Evolutionary conservation across 1,284 basidiomycete genomes (phyloP).

Genomic region (Vanrija sp.): DNA sequence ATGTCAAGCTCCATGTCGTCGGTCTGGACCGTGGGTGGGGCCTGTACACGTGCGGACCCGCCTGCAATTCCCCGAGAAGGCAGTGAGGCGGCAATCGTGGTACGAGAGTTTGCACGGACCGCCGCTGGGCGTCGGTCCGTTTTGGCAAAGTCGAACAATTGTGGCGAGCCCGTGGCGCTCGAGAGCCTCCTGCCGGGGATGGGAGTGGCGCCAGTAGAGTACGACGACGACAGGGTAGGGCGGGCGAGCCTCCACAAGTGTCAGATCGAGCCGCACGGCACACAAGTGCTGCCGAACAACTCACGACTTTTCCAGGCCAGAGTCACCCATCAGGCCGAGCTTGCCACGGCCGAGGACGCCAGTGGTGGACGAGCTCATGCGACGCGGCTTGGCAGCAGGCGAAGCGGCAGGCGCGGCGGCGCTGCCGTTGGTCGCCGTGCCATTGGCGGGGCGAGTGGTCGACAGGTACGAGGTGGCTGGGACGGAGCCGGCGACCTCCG

Average conservation of each 20-base stretch:
- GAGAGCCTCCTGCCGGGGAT: conserved; percentile 31
- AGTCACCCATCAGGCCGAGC: conserved; percentile 36
- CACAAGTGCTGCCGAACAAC: conserved; percentile 5
- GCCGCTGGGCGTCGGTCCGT: conserved; percentile 34
- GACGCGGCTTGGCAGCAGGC: conserved; percentile 26
- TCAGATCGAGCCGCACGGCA: background rate
- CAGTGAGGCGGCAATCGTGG: conserved; percentile 31
- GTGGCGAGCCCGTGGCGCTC: conserved; percentile 23
- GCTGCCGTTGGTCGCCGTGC: conserved; percentile 4
- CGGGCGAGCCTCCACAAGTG: conserved; percentile 11
- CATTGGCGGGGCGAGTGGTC: conserved; percentile 28
- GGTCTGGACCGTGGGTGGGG: conserved; percentile 8
- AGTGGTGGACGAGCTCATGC: conserved; percentile 45
- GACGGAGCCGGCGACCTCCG: conserved; percentile 27
- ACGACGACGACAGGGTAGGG: conserved; percentile 23
- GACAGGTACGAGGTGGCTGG: conserved; percentile 35
- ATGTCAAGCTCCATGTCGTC: conserved; percentile 47
- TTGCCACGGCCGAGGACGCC: conserved; percentile 45
- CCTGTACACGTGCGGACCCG: conserved; percentile 7
- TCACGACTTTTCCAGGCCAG: conserved; percentile 31
- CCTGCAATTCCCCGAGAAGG: conserved; percentile 22
- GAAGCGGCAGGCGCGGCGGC: background rate
- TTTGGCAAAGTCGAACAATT: conserved; percentile 45
- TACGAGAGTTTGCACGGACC: conserved; percentile 6
- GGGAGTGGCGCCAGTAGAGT: conserved; percentile 18